A percentile compares a stretch with the other conserved stretches of the same genome.
phyloP scores from a whole-genome alignment of 164 flowering plant species.

The Brasenia schreberi region DNA sequence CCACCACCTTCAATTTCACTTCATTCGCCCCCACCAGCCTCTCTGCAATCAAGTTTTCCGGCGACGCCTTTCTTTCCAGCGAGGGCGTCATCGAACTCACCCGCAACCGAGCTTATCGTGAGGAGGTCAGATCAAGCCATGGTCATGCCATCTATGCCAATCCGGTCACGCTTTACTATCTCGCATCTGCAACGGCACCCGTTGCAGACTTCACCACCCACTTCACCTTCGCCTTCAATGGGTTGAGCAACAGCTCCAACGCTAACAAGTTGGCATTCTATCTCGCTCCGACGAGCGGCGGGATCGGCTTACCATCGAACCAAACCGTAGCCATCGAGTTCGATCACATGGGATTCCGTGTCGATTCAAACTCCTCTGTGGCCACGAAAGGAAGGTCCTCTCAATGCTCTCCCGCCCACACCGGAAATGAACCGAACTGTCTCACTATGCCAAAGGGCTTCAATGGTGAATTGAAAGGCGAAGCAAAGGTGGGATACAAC shows the following conservation, averaged over 20 bases:
- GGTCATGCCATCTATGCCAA: constrained; percentile 23
- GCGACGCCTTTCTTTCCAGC: constrained; percentile 5
- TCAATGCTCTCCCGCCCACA: constrained; percentile 9
- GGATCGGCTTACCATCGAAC: constrained; percentile 1
- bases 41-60: constrained; percentile 5
- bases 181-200: constrained; percentile 3
- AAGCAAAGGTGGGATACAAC: constrained; percentile 23
- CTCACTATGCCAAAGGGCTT: constrained; percentile 1
- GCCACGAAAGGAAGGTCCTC: background rate
- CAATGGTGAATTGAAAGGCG: constrained; percentile 2
- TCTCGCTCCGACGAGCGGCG: constrained; percentile 19
- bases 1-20: constrained; percentile 17
- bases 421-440: background rate
- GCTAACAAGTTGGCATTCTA: constrained; percentile 55
- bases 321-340: constrained; percentile 30
- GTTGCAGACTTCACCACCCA: constrained; percentile 33
- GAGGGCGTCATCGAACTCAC: constrained; percentile 16
- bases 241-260: background rate
- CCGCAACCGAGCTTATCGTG: constrained; percentile 6
- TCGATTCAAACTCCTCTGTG: constrained; percentile 20
- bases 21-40: constrained; percentile 2
- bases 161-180: constrained; percentile 31
- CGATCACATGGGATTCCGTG: constrained; percentile 32
- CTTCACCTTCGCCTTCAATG: constrained; percentile 29
- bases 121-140: constrained; percentile 1